Evolutionary conservation across 495 filamentous ascomycete species (phyloP), one percentile per base, ranked within the genome.

Genomic region (Penicillium arizonense): DNA sequence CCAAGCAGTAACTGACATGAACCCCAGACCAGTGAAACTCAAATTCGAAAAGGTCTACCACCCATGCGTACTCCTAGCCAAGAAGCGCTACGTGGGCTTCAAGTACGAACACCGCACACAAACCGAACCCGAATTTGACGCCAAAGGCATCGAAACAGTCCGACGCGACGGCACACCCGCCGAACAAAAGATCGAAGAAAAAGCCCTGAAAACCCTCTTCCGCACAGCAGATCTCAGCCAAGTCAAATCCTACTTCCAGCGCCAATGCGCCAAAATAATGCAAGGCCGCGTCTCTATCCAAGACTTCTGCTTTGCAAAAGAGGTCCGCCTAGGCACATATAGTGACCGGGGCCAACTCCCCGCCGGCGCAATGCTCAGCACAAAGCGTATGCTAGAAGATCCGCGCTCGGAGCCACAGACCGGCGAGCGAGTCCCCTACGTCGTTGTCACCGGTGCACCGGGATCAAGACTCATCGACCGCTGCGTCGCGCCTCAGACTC

Each of bases 41-140:
- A 96, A 97, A 65, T 97, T 98, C 62, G 95, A 98, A 70, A 98
- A 98, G 61, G 94, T 98, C 11, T 98, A 98, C 68, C 86, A 91
- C 46, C 95, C 94, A 0, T 97, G 92, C 61, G 84, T 97, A 1
- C 80, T 98, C 3, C 81, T 98, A 0, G 90, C 95, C 21, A 98
- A 97, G 75, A 98, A 98, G 69, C 88, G 94, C 34, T 98, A 98
- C 62, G 95, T 97, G 33, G 94, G 94, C 20, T 97, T 96, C 77
- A 97, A 96, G 65, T 98, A 95, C 71, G 94, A 98, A 64, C 82
- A 79, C 54, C 82, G 80, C 23, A 71, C 80, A 14, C 93, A 98
- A 64, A 75, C 67, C 16, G 84, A 88, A 55, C 95, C 94, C 18
- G 90, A 95, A 16, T 97, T 98, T 56, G 94, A 98, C 64, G 94